Evolutionary conservation across 2,329 filamentous ascomycete species (phyloP), one percentile per base, ranked within the genome.

Genomic region (Parastagonospora nodorum): DNA sequence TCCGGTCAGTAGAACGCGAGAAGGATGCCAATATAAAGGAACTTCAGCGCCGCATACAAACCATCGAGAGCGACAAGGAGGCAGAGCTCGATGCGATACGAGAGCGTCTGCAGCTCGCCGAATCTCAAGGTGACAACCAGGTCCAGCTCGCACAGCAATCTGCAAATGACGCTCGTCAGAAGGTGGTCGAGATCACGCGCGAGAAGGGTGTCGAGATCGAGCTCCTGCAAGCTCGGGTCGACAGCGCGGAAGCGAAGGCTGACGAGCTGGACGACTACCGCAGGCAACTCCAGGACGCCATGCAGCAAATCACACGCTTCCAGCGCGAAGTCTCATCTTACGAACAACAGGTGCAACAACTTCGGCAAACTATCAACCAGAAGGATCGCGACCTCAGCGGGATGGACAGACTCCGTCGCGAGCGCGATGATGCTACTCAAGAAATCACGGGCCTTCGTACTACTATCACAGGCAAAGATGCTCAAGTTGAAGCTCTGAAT

Each of bases 31-130:
- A 75, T n/a, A 58, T 71, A 48, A 69, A 69, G 32, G 61, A 71
- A 32, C 61, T 74, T 3, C 66, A 72, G 36, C 66, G 71, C 12
- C 65, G 69, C 37, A 60, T 73, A 35, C 60, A 74, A 29, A 55
- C 67, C 6, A 42, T 63, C 7, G 59, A 69, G 16, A 58, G 36
- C 28, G 71, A 73, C 30, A 74, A 74, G 28, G 66, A 75, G 33
- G 70, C 70, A 7, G 75, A 78, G 50, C 48, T 78, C 5, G 74
- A 77, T 29, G 67, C 73, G 9, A 54, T 79, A 8, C 69, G 68
- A 31, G 69, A 72, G 37, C 71, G 75, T 33, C 57, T 79, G 15
- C 64, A 73, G 42, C 65, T 75, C 29, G 71, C 72, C 5, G 73
- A 75, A 48, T 72, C 72, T 1, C 67, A 74, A 40, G 72, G 74